Conservation (phyloP, 306 rosid genomes). For the Leucaena leucocephala region DNA sequence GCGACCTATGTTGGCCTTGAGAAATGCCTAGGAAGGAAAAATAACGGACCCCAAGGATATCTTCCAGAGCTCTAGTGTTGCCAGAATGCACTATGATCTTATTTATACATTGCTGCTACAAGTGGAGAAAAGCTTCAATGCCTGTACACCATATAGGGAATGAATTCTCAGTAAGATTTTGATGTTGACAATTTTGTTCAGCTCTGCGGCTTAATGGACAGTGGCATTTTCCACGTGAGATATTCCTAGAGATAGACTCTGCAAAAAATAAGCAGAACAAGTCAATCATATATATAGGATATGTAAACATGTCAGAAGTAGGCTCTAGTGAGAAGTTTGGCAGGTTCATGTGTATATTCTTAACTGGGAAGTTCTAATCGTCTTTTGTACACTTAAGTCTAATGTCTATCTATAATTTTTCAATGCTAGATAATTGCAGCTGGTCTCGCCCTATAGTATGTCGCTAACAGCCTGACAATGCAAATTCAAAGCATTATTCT, state of each 20-base stretch:
- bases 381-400: background rate
- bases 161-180: conserved; percentile 34
- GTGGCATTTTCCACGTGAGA: conserved; percentile 10
- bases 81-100: background rate
- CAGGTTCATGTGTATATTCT: background rate
- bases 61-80: background rate
- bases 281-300: background rate
- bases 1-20: conserved; percentile 31
- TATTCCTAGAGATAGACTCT: background rate
- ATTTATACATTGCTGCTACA: background rate
- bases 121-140: background rate
- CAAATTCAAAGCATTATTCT: conserved; percentile 13
- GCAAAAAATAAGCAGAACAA: background rate
- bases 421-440: conserved; percentile 28
- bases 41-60: conserved; percentile 18
- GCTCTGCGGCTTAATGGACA: conserved; percentile 29
- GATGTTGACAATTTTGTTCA: conserved; percentile 21
- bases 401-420: background rate
- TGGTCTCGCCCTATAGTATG: conserved; percentile 31
- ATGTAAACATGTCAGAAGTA: background rate
- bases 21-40: conserved; percentile 34
- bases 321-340: background rate
- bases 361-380: background rate
- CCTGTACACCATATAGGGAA: conserved; percentile 11
- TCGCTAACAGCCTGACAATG: conserved; percentile 26